Evolutionary conservation across 2,329 filamentous ascomycete genomes (phyloP), one percentile per base, ranked within the genome.

Genomic region (Penicillium sp.): DNA sequence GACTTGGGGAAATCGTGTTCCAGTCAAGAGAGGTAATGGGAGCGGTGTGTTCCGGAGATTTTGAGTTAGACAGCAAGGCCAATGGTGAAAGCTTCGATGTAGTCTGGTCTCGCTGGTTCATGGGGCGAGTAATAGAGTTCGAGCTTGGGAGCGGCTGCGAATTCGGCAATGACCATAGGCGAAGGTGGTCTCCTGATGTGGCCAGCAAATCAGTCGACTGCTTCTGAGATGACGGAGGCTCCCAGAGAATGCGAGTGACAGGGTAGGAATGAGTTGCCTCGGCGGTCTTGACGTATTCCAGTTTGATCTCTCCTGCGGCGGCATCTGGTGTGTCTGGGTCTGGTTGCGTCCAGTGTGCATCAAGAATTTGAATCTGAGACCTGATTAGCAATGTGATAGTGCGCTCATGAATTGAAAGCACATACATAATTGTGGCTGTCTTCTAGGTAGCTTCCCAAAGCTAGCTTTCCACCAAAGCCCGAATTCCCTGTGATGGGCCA

Each of bases 251-350:
- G 49, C 93, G 83, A 3, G 92, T 99, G 28, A 99, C 93, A 2
- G 93, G 93, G 67, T 97, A 99, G 10, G 93, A 95, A 73, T 96
- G 95, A 16, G 92, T 96, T 16, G 93, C 93, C 77, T 99, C 93
- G 31, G 93, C 93, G 29, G 95, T 83, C 68, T 95, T 95, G 43
- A 84, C 87, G 72, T 95, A 97, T 59, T 97, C 92, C 64, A 99
- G 76, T 48, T 71, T 69, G 18, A 71, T 63, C 38, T 71, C 67
- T 33, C 82, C 86, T 64, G 86, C 86, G 59, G 88, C 79, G 43
- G 87, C 88, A 12, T 87, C 84, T 1, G 79, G 77, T 52, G 86
- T 86, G 53, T 84, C 80, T 53, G 87, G 82, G 56, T 86, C 73
- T 14, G 84, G 80, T 50, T 91, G 85, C 6, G 80, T 76, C 59